phyloP scores from a whole-genome alignment of 2,329 filamentous ascomycete species.

The Pezicula rhizophila region DNA sequence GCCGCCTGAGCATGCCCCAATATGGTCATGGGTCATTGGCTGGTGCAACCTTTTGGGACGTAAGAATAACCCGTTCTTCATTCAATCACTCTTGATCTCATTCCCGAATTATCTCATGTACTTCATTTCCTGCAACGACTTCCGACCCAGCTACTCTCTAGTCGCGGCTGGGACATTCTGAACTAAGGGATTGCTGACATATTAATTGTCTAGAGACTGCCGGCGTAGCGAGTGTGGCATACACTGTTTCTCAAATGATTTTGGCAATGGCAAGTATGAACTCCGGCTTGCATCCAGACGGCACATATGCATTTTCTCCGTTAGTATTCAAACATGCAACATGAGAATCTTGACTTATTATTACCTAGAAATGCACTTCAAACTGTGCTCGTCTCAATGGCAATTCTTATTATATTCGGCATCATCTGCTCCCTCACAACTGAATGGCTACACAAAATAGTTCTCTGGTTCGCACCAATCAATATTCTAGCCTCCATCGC shows the following conservation, averaged over 20 bases:
- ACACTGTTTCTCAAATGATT: conserved; percentile 59
- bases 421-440: conserved; percentile 59
- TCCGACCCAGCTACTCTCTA: too few relatives aligned
- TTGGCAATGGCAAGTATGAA: conserved; percentile 57
- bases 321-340: conserved; percentile 30
- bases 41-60: conserved; percentile 60
- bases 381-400: conserved; percentile 52
- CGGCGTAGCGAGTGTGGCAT: conserved; percentile 56
- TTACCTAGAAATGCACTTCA: conserved; percentile 45
- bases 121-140: too few relatives aligned
- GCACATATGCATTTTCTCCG: conserved; percentile 49
- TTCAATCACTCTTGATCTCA: too few relatives aligned
- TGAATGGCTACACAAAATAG: conserved; percentile 50
- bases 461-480: conserved; percentile 61
- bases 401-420: conserved; percentile 46
- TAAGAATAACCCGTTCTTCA: too few relatives aligned
- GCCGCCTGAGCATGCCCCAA: conserved; percentile 51
- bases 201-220: conserved; percentile 37
- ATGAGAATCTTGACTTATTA: neutral
- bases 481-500: conserved; percentile 55
- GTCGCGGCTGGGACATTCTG: too few relatives aligned
- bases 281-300: conserved; percentile 40
- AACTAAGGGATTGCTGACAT: too few relatives aligned
- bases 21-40: conserved; percentile 61
- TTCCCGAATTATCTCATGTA: too few relatives aligned